Base-by-base conservation (phyloP, 1,284 basidiomycete species). In the Agaricales sp. region DNA sequence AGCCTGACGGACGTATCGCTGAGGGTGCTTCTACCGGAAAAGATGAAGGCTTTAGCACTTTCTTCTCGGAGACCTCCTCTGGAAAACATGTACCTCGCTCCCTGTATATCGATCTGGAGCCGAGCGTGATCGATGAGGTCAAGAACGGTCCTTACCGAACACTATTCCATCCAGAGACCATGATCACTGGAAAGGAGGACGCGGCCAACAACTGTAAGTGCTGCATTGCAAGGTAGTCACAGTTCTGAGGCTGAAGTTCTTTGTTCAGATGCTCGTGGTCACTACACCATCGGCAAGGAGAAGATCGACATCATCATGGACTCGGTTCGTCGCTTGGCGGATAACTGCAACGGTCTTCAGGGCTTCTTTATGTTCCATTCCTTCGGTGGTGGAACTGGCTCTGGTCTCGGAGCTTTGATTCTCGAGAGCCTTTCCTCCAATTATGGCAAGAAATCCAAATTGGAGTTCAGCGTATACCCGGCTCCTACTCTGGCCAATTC, bases 311-410 rank as follows among this genome's bases (percentile, higher is more conserved):
- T 77, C 46, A 94, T 96, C 49, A 91, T 98, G 80, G 96, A 99
- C 75, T 93, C 92, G 65, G 79, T 98, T 61, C 89, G 96, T 66
- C 87, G 91, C 61, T 80, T 99, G 55, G 87, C 95, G 53, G 96
- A 99, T 72, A 96, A 97, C 75, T 98, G 95, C 74, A 82, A 82
- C 54, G 96, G 96, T 64, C 85, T 99, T 43, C 96, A 99, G 72
- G 96, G 96, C 61, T 99, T 99, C 82, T 99, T 99, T 64, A 92
- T 98, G 62, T 99, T 99, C 87, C 96, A 99, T 77, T 99, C 96
- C 47, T 98, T 98, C 67, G 96, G 96, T 67, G 96, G 96, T 70
- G 96, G 96, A 71, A 99, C 95, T 61, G 96, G 96, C 60, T 99
- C 96, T 53, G 96, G 96, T 68, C 95, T 99, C 65, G 95, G 96